A percentile compares a stretch with the other conserved stretches of the same genome.
phyloP scores from a whole-genome alignment of 352 stramenopile genomes.

The Labyrinthula sp. region DNA sequence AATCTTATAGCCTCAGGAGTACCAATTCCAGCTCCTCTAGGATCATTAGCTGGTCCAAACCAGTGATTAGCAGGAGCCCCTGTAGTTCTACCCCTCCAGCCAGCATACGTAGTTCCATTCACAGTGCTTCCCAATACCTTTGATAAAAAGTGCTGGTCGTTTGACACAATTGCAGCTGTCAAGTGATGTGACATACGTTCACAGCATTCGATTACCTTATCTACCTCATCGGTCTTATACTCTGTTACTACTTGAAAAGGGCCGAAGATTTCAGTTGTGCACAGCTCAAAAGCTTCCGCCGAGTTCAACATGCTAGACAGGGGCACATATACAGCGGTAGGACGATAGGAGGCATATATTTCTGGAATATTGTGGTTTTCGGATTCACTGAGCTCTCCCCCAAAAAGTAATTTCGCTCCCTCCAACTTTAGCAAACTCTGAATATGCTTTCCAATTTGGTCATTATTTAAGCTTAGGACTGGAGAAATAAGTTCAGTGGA shows the following conservation, averaged over 20 bases:
- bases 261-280: constrained; percentile 91
- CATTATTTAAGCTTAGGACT: constrained; percentile 82
- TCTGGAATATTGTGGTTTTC: constrained; percentile 76
- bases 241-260: constrained; percentile 88
- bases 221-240: constrained; percentile 62
- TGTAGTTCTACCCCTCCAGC: constrained; percentile 77
- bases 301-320: constrained; percentile 76
- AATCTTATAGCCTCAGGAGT: constrained; percentile 92
- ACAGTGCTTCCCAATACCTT: constrained; percentile 83
- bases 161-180: constrained; percentile 88
- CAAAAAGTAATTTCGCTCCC: constrained; percentile 75
- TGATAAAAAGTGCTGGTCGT: constrained; percentile 74
- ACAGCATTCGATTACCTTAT: constrained; percentile 63
- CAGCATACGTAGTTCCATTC: constrained; percentile 95
- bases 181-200: constrained; percentile 88
- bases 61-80: constrained; percentile 78
- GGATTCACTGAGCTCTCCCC: constrained; percentile 61
- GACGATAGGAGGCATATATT: constrained; percentile 81
- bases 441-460: constrained; percentile 75
- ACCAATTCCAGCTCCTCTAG: constrained; percentile 80
- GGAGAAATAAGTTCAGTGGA: constrained; percentile 82
- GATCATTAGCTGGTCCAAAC: constrained; percentile 85
- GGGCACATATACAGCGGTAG: constrained; percentile 87
- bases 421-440: constrained; percentile 67
- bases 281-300: constrained; percentile 67